Evolutionary conservation across 768 basidiomycete genomes (phyloP).

Genomic region (Lactarius sp.): DNA sequence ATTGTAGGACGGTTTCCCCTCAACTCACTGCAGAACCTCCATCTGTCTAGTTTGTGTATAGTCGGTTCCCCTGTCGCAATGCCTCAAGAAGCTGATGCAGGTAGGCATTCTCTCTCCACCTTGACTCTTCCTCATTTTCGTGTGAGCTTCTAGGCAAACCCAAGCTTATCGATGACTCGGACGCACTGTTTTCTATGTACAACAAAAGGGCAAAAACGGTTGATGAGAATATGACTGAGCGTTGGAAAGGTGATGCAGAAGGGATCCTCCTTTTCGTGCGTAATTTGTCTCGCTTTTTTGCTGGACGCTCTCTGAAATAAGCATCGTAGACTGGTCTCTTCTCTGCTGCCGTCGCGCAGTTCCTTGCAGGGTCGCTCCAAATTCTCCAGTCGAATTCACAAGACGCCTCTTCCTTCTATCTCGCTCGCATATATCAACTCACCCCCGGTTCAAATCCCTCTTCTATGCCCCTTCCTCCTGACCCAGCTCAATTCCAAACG

Average conservation of each 20-base stretch:
- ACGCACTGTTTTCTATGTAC: too few relatives aligned
- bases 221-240: background rate
- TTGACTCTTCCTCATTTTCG: background rate
- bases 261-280: slow-evolving; percentile 4
- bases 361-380: background rate
- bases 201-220: too few relatives aligned
- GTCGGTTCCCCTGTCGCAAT: background rate
- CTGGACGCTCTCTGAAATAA: background rate
- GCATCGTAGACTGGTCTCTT: background rate
- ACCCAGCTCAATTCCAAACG: background rate
- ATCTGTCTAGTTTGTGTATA: too few relatives aligned
- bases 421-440: too few relatives aligned
- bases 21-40: too few relatives aligned
- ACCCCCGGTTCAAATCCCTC: background rate
- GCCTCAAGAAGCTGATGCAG: background rate
- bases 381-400: background rate
- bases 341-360: background rate
- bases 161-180: too few relatives aligned
- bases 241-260: slow-evolving; percentile 1
- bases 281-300: background rate
- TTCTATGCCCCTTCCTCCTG: background rate
- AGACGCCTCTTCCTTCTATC: too few relatives aligned
- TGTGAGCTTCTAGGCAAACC: background rate
- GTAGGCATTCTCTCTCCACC: background rate
- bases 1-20: too few relatives aligned